A percentile compares a stretch with the other conserved stretches of the same genome.
These are phyloP conservation scores for Clarireedia paspali DNA, from an alignment of 2,329 filamentous ascomycete genomes.

Conservation along the genomic window DNA sequence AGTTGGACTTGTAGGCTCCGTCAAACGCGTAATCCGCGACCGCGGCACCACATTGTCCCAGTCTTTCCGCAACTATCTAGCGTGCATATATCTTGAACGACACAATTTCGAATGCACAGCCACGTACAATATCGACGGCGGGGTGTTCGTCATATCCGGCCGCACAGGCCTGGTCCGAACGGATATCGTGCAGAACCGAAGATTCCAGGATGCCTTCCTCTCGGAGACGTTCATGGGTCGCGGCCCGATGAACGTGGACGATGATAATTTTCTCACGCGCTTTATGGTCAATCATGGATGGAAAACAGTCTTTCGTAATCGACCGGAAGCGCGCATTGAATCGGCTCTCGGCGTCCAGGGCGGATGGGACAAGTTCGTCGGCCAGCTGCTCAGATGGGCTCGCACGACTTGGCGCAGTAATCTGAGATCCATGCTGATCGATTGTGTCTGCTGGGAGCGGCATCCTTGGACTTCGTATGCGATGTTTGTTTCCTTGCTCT, in stretches of 20 bases:
- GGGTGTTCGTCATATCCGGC: slow-evolving; percentile 50
- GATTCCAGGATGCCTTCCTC: slow-evolving; percentile 38
- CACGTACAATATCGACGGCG: slow-evolving; percentile 49
- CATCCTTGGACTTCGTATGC: slow-evolving; percentile 48
- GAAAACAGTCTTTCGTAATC: slow-evolving; percentile 47
- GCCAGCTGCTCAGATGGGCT: slow-evolving; percentile 49
- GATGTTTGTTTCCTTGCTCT: slow-evolving; percentile 45
- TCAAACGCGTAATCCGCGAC: slow-evolving; percentile 43
- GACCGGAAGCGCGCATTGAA: slow-evolving; percentile 38
- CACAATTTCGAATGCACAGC: slow-evolving; percentile 55
- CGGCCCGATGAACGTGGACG: slow-evolving; percentile 44
- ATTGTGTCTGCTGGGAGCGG: slow-evolving; percentile 32
- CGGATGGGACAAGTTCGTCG: slow-evolving; percentile 36
- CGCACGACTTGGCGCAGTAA: slow-evolving; percentile 53
- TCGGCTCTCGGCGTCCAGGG: slow-evolving; percentile 43
- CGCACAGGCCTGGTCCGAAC: slow-evolving; percentile 46
- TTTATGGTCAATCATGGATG: slow-evolving; percentile 43
- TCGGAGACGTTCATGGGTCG: slow-evolving; percentile 44
- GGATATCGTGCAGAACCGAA: slow-evolving; percentile 36
- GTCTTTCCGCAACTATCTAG: slow-evolving; percentile 43
- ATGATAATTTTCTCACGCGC: slow-evolving; percentile 55
- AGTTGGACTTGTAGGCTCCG: slow-evolving; percentile 49
- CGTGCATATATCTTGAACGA: slow-evolving; percentile 50
- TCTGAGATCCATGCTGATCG: slow-evolving; percentile 36
- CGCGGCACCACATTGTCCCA: slow-evolving; percentile 9